Evolutionary conservation across 2,329 filamentous ascomycete genomes (phyloP), one percentile per base, ranked within the genome.

Genomic region (Helicocarpus griseus): DNA sequence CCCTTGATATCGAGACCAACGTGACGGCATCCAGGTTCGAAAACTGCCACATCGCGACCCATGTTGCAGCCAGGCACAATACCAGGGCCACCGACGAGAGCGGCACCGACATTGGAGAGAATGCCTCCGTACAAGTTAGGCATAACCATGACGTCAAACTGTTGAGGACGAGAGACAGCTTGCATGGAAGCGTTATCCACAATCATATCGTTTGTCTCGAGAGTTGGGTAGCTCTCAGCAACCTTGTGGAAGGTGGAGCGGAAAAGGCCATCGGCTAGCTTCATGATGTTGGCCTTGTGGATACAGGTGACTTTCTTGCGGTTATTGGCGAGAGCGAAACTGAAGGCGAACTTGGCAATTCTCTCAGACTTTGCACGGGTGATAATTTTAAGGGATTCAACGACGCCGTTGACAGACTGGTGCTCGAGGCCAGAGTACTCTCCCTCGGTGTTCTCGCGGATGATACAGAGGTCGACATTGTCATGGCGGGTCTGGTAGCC

Each of bases 221-320:
- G 80, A 57, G 88, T 94, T 54, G 93, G 91, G 78, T 93, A 98
- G 72, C 95, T 89, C 78, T 94, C 87, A 60, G 89, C 87, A 61
- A 93, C 84, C 66, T 84, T 80, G 78, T 95, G 89, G 81, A 97
- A 94, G 62, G 93, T 97, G 77, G 85, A 91, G 72, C 93, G 87
- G 88, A 98, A 98, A 53, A 98, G 87, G 74, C 93, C 93, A 64
- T 98, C 93, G 71, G 90, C 91, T 54, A 98, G 81, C 82, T 98
- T 98, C 93, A 98, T 98, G 78, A 98, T 98, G 81, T 98, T 98
- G 76, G 93, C 93, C 82, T 98, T 98, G 86, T 98, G 93, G 70
- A 98, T 97, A 78, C 91, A 96, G 61, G 93, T 97, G 53, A 98
- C 89, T 86, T 97, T 97, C 81, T 94, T 91, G 70, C 93, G 84